Base-by-base conservation (phyloP, 768 basidiomycete genomes). In the Hygrophorus russula region DNA sequence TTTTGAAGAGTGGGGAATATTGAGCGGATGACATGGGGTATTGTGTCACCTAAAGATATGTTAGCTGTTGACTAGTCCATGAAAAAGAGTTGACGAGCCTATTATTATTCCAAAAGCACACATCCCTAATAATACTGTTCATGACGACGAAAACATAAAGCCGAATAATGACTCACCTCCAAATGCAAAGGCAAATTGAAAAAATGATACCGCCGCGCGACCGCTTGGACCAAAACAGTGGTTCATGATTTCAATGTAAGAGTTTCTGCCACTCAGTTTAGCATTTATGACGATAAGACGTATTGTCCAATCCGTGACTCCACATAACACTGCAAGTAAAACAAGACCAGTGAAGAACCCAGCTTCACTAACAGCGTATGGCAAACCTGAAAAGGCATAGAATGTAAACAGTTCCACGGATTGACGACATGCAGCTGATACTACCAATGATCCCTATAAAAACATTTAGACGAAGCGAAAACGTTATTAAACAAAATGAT, bases 31-130 rank as follows among this genome's bases (percentile, higher is more conserved):
- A 97, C 93, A 56, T 91, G 87, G 1, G 96, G 92, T 54, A 98
- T 83, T 7, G 94, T 94, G 63, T 99, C 96, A 49, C 96, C 92
- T 50, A 31, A 17, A 39, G 29, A 10, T 13, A 5, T 28, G 14
- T 18, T 13, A 15, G 32, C n/a, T 43, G 31, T 12, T 2, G 17
- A 12, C 17, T 12, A 15, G 5, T 12, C 13, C 14, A 5, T 7
- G 14, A 32, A 13, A 34, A 35, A 18, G 2, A n/a, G 13, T 8
- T 11, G 18, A 27, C 41, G 10, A 19, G 44, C 49, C 49, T 43
- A 96, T 90, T 52, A 98, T 97, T 53, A 98, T 94, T 20, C 91
- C 89, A 59, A 97, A 98, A 0, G 94, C 94, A 51, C 91, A 94
- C 92, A 97, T 97, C 34, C 94, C 88, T 87, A 47, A 17, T n/a